phyloP scores from a whole-genome alignment of 1,284 basidiomycete species.

The Rhodotorula sp. region DNA sequence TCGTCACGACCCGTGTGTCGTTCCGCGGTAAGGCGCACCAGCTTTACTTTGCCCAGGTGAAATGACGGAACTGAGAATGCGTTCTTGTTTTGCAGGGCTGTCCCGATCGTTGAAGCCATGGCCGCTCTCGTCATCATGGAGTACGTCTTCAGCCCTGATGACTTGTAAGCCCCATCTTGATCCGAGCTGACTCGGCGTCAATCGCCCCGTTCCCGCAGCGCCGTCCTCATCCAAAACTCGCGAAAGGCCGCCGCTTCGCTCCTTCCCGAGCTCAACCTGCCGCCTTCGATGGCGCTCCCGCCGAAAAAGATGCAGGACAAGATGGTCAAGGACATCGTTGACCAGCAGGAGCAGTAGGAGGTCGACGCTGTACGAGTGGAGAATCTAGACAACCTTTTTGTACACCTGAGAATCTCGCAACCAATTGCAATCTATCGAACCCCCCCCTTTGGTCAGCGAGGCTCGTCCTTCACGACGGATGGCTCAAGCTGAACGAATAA shows the following conservation, averaged over 20 bases:
- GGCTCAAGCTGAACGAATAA: neutral
- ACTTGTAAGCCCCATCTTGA: neutral
- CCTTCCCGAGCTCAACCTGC: constrained; percentile 75
- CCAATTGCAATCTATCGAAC: neutral
- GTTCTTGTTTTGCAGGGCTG: constrained; percentile 57
- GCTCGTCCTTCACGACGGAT: too few species aligned
- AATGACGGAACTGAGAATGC: neutral
- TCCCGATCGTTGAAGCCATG: constrained; percentile 99
- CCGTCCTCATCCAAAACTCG: constrained; percentile 80
- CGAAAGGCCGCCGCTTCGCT: constrained; percentile 65
- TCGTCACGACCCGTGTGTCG: constrained; percentile 80
- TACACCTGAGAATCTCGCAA: neutral
- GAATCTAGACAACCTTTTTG: neutral
- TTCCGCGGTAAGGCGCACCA: constrained; percentile 61
- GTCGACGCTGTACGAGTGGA: neutral
- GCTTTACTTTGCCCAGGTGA: neutral
- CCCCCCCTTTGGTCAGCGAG: too few species aligned
- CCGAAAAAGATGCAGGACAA: constrained; percentile 23
- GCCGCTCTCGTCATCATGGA: constrained; percentile 95
- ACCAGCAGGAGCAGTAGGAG: constrained; percentile 8
- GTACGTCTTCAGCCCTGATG: constrained; percentile 47
- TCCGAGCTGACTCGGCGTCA: neutral
- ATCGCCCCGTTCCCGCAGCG: constrained; percentile 47
- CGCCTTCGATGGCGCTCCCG: constrained; percentile 63
- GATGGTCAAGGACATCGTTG: constrained; percentile 28